These are phyloP conservation scores for Leccinum solheimii DNA, from an alignment of 1,284 basidiomycete genomes.

Conservation along the genomic window DNA sequence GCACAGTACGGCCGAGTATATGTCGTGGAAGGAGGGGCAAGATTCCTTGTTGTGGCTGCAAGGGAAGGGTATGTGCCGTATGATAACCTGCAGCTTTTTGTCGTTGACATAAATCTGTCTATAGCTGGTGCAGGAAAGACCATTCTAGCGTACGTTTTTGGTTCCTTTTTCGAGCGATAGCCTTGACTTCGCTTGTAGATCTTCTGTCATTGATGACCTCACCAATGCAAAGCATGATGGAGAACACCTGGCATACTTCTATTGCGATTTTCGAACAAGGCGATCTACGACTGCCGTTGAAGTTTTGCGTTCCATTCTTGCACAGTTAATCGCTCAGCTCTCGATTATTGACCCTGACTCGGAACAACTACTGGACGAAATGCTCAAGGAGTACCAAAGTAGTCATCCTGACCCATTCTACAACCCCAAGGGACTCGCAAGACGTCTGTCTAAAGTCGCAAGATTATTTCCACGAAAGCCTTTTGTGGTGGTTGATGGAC, in stretches of 20 bases:
- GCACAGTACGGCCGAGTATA: constrained; percentile 3
- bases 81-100: background rate
- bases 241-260: no score
- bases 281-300: constrained; percentile 4
- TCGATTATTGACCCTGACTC: background rate
- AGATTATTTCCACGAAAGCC: constrained; percentile 2
- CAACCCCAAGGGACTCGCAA: constrained; percentile 1
- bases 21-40: constrained; percentile 10
- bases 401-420: constrained; percentile 7
- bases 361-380: constrained; percentile 4
- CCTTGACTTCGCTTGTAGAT: no score
- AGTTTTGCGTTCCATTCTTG: constrained; percentile 15
- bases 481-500: constrained; percentile 10
- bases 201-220: no score
- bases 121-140: constrained; percentile 16
- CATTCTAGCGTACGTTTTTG: constrained; percentile 3
- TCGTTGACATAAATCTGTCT: background rate
- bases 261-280: no score
- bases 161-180: no score
- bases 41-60: constrained; percentile 10
- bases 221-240: no score
- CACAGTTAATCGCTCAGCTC: constrained; percentile 1
- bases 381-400: constrained; percentile 7
- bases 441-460: constrained; percentile 5
- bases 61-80: constrained; percentile 6